phyloP scores from a whole-genome alignment of 2,329 filamentous ascomycete genomes.

The Hymenoscyphus fraxineus region DNA sequence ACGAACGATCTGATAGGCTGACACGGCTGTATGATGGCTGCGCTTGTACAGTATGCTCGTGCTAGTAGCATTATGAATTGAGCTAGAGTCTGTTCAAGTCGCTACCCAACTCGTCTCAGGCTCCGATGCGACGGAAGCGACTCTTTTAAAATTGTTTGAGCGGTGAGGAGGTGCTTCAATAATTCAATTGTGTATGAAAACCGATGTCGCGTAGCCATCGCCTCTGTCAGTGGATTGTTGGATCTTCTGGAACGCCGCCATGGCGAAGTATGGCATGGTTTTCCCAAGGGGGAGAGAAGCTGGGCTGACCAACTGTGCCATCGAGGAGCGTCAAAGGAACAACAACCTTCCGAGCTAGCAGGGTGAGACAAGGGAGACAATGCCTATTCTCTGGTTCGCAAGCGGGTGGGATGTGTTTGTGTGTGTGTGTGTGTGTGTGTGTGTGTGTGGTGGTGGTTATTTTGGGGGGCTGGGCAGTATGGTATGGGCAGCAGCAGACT shows the following conservation, averaged over 20 bases:
- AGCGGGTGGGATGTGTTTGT: slow-evolving; percentile 20
- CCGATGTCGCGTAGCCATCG: background rate
- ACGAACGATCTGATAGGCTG: background rate
- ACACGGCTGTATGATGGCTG: background rate
- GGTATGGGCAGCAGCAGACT: background rate
- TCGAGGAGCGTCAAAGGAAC: slow-evolving; percentile 4
- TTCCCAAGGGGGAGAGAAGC: background rate
- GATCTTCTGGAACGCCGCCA: slow-evolving; percentile 21
- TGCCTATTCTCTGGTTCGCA: slow-evolving; percentile 13
- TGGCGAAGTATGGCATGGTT: slow-evolving; percentile 15
- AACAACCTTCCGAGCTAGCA: background rate
- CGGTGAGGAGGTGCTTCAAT: slow-evolving; percentile 25
- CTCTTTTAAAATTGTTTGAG: slow-evolving; percentile 28
- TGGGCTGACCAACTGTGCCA: background rate
- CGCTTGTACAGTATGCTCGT: background rate
- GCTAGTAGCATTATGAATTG: background rate
- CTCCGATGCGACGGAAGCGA: slow-evolving; percentile 14
- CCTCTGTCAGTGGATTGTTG: slow-evolving; percentile 10
- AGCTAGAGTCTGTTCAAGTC: background rate
- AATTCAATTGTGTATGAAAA: background rate
- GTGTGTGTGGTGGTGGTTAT: background rate
- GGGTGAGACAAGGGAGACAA: slow-evolving; percentile 9
- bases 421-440: background rate
- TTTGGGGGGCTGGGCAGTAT: background rate
- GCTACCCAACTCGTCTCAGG: slow-evolving; percentile 19